Evolutionary conservation across 345 rosid genomes (phyloP), one percentile per base, ranked within the genome.

Genomic region (Sapria himalayana): DNA sequence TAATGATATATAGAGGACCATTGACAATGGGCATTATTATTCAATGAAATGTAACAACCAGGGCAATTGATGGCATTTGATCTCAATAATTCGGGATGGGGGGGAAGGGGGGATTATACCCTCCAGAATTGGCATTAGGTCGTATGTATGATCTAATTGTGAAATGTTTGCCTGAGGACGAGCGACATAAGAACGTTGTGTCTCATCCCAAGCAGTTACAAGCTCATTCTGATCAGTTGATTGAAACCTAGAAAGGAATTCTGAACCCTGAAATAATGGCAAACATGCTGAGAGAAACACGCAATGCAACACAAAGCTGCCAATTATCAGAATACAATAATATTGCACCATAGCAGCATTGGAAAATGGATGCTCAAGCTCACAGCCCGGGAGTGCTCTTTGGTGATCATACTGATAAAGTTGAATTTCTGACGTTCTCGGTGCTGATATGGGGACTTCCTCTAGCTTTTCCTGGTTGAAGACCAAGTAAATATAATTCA

Each of bases 121-220:
- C 49, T 84, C 89, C 24, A 74, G 33, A 20, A 72, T 56, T 29
- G 77, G 81, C 27, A 67, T 94, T 50, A 65, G 36, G 47, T 62
- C 63, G 61, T 57, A 48, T 19, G 68, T 29, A 33, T 53, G 68
- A 18, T 56, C 77, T 41, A 77, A 6, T 0, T 56, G 59, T 43
- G 72, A 85, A 52, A 62, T 37, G 20, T 51, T 62, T 31, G 56
- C 66, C 42, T 48, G 50, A 15, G 31, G 49, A 33, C 32, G 51
- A 19, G 40, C 39, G 7, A 22, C 33, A 22, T 21, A 36, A 37
- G 61, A 69, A 6, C 45, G 62, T 43, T 77, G 81, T 19, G 80
- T 63, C 52, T 91, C 95, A 45, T 84, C 75, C 99, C 99, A 91
- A 6, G 72, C 95, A 33, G 67, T 73, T 18, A 67, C 50, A 7